Evolutionary conservation across 441 rosid species (phyloP), one percentile per base, ranked within the genome.

Genomic region (Gossypium schwendimanii): DNA sequence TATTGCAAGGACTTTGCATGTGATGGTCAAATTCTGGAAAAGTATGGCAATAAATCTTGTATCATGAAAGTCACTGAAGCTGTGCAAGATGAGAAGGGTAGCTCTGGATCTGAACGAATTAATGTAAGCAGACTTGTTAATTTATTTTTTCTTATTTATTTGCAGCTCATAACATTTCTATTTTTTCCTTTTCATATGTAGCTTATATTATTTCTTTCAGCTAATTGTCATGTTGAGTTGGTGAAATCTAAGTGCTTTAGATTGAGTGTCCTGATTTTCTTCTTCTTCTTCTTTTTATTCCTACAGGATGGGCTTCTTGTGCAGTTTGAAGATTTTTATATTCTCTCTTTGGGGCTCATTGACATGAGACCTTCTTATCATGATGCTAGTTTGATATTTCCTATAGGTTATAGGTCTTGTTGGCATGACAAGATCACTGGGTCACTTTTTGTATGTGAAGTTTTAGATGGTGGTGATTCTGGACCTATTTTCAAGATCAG

Each of bases 361-460:
- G 97, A 96, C 79, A 68, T n/a, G 76, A 93, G 97, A 74, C 91
- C 94, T 80, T 78, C 90, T 58, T 96, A 93, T 85, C 99, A 96
- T 81, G 82, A 81, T 79, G 83, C 60, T 69, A 80, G 80, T 79
- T 64, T 79, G 81, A 87, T 91, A 69, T 91, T 84, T 82, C 99
- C 98, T 58, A 73, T 93, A 82, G 97, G 99, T 50, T 96, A 85
- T 80, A 87, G 85, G 79, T 91, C 97, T 63, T 96, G 94, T 83
- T 96, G 99, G 99, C 99, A 96, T 83, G 99, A 96, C 81, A 93
- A 86, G 77, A 81, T 89, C 79, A 96, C 98, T 6, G 92, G 97
- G 73, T 96, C 99, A 7, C 81, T 96, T 72, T 90, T 96, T 70
- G 73, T 85, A 39, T 87, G 95, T 79, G 95, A 96, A 78, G 91